Conservation (phyloP, 1,139 yeast genomes). For the Saccharomyces hybrid region DNA sequence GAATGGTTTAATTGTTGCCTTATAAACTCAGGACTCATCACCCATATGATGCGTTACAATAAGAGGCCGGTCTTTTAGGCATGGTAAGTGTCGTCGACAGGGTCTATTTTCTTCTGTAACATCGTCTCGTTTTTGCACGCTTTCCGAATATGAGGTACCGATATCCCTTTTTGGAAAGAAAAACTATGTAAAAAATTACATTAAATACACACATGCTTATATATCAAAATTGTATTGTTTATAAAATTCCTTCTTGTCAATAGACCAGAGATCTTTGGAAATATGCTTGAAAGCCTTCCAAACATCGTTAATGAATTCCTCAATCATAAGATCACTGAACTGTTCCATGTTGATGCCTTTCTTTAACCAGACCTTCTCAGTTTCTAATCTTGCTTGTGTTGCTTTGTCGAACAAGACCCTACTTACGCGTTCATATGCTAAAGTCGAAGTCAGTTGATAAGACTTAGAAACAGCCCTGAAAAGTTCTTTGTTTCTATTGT, state of each 20-base stretch:
- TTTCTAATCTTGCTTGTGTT: slow-evolving; percentile 13
- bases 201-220: slow-evolving; percentile 13
- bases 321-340: slow-evolving; percentile 12
- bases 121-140: neutral
- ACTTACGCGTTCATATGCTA: slow-evolving; percentile 20
- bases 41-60: neutral
- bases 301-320: slow-evolving; percentile 10
- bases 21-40: neutral
- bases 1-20: neutral
- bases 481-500: slow-evolving; percentile 2
- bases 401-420: slow-evolving; percentile 19
- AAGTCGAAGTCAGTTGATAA: slow-evolving; percentile 14
- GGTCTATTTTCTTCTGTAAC: neutral
- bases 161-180: neutral
- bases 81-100: neutral
- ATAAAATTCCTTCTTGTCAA: neutral
- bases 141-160: neutral
- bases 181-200: slow-evolving; percentile 9
- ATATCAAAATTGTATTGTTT: neutral
- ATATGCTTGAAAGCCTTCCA: neutral
- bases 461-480: slow-evolving; percentile 16
- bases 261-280: slow-evolving; percentile 3
- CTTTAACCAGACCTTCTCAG: slow-evolving; percentile 12
- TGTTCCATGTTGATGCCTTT: slow-evolving; percentile 11
- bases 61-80: neutral